These are phyloP conservation scores for Alopecurus myosuroides DNA, from an alignment of 176 grass and related monocot species.

Conservation along the genomic window DNA sequence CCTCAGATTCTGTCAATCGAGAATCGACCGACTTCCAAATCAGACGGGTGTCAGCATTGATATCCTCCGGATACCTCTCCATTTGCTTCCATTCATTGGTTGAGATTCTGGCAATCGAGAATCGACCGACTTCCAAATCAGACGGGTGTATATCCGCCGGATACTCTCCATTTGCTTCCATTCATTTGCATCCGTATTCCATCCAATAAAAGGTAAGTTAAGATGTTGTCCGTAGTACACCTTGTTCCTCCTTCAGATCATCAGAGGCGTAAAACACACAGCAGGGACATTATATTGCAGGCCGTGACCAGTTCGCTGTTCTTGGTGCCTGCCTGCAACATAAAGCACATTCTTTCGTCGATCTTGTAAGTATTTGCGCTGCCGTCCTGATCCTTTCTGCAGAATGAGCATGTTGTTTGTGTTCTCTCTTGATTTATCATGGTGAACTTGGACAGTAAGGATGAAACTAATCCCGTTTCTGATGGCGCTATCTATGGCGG, in stretches of 20 bases:
- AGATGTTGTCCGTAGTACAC: neutral
- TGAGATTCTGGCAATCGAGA: neutral
- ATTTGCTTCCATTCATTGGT: neutral
- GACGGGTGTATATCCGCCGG: neutral
- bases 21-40: neutral
- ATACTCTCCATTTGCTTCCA: neutral
- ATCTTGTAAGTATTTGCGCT: neutral
- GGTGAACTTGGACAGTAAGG: neutral
- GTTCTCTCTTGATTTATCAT: neutral
- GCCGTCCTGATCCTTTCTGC: neutral
- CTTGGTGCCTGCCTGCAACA: neutral
- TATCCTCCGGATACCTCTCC: neutral
- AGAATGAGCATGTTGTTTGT: neutral
- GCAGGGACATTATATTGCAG: neutral
- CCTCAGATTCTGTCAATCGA: neutral
- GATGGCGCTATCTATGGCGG: neutral
- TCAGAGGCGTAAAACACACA: neutral
- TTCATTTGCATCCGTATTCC: neutral
- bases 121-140: neutral
- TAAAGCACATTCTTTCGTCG: neutral
- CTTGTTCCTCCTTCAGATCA: neutral
- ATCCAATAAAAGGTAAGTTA: neutral
- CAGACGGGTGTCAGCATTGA: neutral
- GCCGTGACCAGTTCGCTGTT: neutral
- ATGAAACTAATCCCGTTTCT: slow-evolving; percentile 4